These are phyloP conservation scores for Daldinia bambusicola DNA, from an alignment of 495 filamentous ascomycete species.

Conservation along the genomic window DNA sequence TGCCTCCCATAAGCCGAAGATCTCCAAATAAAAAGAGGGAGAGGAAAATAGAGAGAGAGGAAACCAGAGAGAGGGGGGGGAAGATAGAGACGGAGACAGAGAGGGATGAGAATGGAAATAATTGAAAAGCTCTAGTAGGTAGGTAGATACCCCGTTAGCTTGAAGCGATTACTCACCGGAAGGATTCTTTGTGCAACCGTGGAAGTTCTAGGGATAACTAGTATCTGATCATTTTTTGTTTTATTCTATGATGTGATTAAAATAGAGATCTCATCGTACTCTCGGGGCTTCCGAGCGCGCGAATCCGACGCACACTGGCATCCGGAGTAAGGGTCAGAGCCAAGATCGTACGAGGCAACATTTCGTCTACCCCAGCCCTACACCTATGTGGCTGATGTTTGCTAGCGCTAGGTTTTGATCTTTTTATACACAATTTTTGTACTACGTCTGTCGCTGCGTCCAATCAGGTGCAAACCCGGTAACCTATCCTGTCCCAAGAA, in stretches of 20 bases:
- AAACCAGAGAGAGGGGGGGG: too few species aligned
- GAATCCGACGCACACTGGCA: neutral
- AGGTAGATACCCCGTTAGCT: too few species aligned
- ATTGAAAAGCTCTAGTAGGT: too few species aligned
- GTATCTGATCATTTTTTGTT: too few species aligned
- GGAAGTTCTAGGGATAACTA: too few species aligned
- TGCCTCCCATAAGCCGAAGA: too few species aligned
- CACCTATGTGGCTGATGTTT: neutral
- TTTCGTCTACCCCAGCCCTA: neutral
- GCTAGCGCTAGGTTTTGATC: neutral
- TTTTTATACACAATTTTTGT: neutral
- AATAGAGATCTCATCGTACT: neutral
- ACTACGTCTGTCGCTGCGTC: neutral
- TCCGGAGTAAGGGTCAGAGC: neutral
- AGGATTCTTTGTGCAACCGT: too few species aligned
- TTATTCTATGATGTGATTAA: neutral
- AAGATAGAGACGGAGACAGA: too few species aligned
- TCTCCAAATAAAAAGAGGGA: too few species aligned
- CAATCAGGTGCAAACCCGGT: neutral
- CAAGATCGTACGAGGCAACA: neutral
- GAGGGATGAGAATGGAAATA: too few species aligned
- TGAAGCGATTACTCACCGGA: too few species aligned
- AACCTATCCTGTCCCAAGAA: slow-evolving; percentile 6
- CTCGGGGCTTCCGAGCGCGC: neutral
- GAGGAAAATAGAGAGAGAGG: too few species aligned